These are phyloP conservation scores for Candida berthetii DNA, from an alignment of 805 yeast species.

Conservation along the genomic window DNA sequence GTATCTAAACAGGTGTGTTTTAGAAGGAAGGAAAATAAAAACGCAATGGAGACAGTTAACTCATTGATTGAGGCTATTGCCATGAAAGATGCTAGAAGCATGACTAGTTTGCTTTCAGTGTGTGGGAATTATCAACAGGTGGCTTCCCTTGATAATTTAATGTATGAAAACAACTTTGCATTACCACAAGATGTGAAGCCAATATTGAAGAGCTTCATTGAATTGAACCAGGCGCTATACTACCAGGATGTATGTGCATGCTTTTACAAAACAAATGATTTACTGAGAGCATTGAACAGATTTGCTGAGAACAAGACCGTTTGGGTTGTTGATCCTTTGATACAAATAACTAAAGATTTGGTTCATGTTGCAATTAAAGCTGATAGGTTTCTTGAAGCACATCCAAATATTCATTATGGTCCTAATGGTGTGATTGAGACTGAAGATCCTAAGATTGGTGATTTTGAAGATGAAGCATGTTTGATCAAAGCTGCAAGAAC, in stretches of 20 bases:
- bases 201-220: constrained; percentile 26
- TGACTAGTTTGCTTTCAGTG: not conserved
- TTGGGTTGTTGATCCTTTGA: constrained; percentile 45
- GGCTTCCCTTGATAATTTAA: not conserved
- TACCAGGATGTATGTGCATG: constrained; percentile 23
- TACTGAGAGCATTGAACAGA: constrained; percentile 41
- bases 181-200: constrained; percentile 2
- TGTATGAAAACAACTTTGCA: not conserved
- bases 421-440: not conserved
- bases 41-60: constrained; percentile 3
- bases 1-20: too few relatives aligned
- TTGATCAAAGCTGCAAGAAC: constrained; percentile 55
- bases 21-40: too few relatives aligned
- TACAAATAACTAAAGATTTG: constrained; percentile 33
- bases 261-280: constrained; percentile 25
- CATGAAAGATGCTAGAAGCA: constrained; percentile 1
- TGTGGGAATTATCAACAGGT: not conserved
- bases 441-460: constrained; percentile 8
- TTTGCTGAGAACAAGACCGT: constrained; percentile 45
- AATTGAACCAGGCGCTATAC: constrained; percentile 26
- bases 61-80: not conserved
- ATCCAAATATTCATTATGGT: constrained; percentile 7
- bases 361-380: constrained; percentile 16
- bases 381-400: constrained; percentile 13
- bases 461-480: constrained; percentile 23